Base-by-base conservation (phyloP, 768 basidiomycete genomes). In the Russula ochroleuca region DNA sequence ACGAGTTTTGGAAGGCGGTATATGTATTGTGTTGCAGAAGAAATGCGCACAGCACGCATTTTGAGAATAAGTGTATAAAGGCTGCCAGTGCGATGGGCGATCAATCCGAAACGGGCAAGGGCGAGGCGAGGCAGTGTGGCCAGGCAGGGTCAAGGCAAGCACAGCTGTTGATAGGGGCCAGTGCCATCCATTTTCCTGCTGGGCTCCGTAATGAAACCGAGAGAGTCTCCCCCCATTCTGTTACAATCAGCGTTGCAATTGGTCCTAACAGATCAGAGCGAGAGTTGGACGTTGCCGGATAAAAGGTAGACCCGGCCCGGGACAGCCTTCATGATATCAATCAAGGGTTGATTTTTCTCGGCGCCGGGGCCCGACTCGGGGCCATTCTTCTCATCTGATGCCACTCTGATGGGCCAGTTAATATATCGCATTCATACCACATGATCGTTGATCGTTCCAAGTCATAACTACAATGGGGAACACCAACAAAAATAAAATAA, bases 31-130 rank as follows among this genome's bases (percentile, higher is more conserved):
- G 28, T 28, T 28, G 28, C 28, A 28, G 28, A 45, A 58, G 35
- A 37, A 65, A 40, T 31, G 41, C 58, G 58, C 66, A 67, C 63
- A 56, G 63, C 65, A 66, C 62, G 62, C 58, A 40, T 57, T 56
- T 56, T 11, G 47, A 65, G 58, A 54, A 33, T 25, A 49, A 25
- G 33, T 47, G 62, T 50, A 35, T 41, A 40, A 2, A 21, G 47
- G 53, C 61, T 52, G 28, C 19, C 21, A 47, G 21, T 47, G 45
- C 45, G 45, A 41, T n/a, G n/a, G 23, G 41, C 33, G 41, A 62
- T 48, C 53, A 47, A 58, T 47, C 51, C 56, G 51, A 59, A 35
- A 58, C 50, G 10, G 60, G 43, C 33, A 41, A 53, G 41, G 49
- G 52, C 40, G 28, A 41, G 35, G 19, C 17, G 48, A 49, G 35